Evolutionary conservation across 208 protist genomes (phyloP).

Genomic region (Crithidia acanthocephali): DNA sequence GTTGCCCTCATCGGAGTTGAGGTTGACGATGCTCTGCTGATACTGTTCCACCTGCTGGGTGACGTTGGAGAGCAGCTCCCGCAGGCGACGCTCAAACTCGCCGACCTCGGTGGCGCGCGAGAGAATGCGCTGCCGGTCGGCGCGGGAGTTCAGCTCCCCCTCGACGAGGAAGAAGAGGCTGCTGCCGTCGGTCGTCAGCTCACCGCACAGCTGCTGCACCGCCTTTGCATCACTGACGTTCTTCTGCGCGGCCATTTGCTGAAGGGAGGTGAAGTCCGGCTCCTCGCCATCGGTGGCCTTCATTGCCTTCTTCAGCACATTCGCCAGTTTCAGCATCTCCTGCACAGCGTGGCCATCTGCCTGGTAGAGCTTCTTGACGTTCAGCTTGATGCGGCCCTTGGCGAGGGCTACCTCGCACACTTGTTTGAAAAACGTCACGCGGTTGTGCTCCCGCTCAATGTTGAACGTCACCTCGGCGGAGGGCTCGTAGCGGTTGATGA

Average conservation of each 20-base stretch:
- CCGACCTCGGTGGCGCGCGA: slow-evolving; percentile 88
- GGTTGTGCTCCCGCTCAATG: slow-evolving; percentile 91
- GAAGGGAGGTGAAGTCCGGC: slow-evolving; percentile 70
- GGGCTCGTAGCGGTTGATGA: slow-evolving; percentile 94
- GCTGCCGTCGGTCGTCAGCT: slow-evolving; percentile 89
- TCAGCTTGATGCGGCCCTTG: slow-evolving; percentile 93
- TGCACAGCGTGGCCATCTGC: slow-evolving; percentile 96
- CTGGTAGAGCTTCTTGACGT: slow-evolving; percentile 96
- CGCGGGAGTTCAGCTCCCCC: slow-evolving; percentile 71
- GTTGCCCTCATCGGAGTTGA: slow-evolving; percentile 91
- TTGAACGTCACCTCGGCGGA: slow-evolving; percentile 90
- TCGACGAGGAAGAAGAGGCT: slow-evolving; percentile 91
- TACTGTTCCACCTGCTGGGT: slow-evolving; percentile 85
- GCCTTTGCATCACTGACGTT: slow-evolving; percentile 85
- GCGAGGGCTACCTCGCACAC: slow-evolving; percentile 81
- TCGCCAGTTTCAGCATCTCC: slow-evolving; percentile 96
- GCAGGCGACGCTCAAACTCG: slow-evolving; percentile 92
- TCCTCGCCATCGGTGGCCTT: slow-evolving; percentile 77
- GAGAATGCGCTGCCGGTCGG: slow-evolving; percentile 81
- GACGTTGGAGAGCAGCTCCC: slow-evolving; percentile 74
- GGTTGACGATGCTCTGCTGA: slow-evolving; percentile 83
- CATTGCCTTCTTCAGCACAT: slow-evolving; percentile 91
- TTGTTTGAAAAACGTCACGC: slow-evolving; percentile 95
- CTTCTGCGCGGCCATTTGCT: slow-evolving; percentile 88
- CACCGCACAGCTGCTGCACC: slow-evolving; percentile 90